phyloP scores from a whole-genome alignment of 345 rosid species.

The Brassica incana region DNA sequence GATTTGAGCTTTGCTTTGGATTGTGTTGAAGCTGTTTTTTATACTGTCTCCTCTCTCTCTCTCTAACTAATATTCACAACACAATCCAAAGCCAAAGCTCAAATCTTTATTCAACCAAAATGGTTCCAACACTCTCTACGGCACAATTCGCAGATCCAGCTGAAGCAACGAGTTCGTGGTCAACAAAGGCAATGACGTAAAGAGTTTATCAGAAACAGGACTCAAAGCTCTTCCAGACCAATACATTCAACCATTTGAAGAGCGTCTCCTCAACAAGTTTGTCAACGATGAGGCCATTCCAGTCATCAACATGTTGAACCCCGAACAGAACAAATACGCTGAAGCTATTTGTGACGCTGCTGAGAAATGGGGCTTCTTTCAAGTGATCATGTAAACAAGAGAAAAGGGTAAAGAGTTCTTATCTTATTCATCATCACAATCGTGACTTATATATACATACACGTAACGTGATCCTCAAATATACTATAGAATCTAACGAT shows the following conservation, averaged over 20 bases:
- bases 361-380: slow-evolving; percentile 58
- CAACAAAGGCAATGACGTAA: slow-evolving; percentile 48
- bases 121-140: slow-evolving; percentile 40
- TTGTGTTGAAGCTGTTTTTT: background rate
- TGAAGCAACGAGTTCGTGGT: slow-evolving; percentile 44
- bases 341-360: slow-evolving; percentile 51
- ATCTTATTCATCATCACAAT: too few relatives aligned
- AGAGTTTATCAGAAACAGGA: slow-evolving; percentile 52
- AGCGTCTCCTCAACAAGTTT: slow-evolving; percentile 40
- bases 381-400: too few relatives aligned
- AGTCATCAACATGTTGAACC: slow-evolving; percentile 46
- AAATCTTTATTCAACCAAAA: background rate
- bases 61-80: slow-evolving; percentile 11
- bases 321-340: slow-evolving; percentile 38
- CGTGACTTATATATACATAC: too few relatives aligned
- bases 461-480: too few relatives aligned
- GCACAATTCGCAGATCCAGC: slow-evolving; percentile 27
- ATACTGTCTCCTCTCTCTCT: slow-evolving; percentile 34
- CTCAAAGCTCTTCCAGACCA: slow-evolving; percentile 45
- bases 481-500: too few relatives aligned
- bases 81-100: slow-evolving; percentile 1
- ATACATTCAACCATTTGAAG: slow-evolving; percentile 47
- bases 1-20: too few relatives aligned
- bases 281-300: slow-evolving; percentile 44
- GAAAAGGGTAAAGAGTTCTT: too few relatives aligned